These are phyloP conservation scores for Phlyctochytrium arcticum DNA, from an alignment of 192 early-diverging fungal species.

Conservation along the genomic window DNA sequence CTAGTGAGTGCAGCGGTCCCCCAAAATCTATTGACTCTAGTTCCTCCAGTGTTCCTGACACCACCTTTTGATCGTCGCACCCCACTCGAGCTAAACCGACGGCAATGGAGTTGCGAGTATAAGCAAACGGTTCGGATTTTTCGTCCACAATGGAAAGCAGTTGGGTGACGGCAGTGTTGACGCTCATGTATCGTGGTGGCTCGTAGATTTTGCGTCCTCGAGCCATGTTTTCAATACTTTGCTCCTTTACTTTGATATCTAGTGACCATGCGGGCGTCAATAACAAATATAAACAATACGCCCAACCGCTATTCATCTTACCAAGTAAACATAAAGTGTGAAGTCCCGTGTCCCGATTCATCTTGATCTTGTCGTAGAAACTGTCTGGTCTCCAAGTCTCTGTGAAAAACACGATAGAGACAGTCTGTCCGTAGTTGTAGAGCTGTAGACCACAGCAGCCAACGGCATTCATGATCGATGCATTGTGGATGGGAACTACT, in stretches of 20 bases:
- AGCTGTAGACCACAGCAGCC: conserved; percentile 94
- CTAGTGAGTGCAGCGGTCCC: conserved; percentile 87
- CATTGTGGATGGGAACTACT: conserved; percentile 94
- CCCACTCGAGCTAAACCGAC: conserved; percentile 93
- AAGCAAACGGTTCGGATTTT: conserved; percentile 51
- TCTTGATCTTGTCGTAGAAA: conserved; percentile 90
- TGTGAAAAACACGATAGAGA: conserved; percentile 97
- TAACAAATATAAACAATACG: background rate
- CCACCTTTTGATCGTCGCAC: conserved; percentile 73
- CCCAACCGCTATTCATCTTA: background rate
- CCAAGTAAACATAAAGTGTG: conserved; percentile 91
- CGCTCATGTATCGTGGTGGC: conserved; percentile 96
- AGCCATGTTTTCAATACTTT: conserved; percentile 92
- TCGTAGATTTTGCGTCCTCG: conserved; percentile 89
- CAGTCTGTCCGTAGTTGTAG: conserved; percentile 98
- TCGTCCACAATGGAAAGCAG: conserved; percentile 88
- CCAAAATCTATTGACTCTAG: conserved; percentile 87
- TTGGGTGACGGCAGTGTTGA: conserved; percentile 89
- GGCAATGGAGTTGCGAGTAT: conserved; percentile 72
- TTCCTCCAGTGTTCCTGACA: conserved; percentile 82
- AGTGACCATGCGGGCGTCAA: too few species aligned
- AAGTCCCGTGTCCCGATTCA: conserved; percentile 77
- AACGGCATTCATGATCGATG: conserved; percentile 99
- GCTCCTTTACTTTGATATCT: conserved; percentile 99
- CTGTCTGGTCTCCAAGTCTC: conserved; percentile 95